A percentile compares a stretch with the other conserved stretches of the same genome.
Conservation (phyloP, 192 early-diverging fungal genomes). For the Gryganskiella cystojenkinii region DNA sequence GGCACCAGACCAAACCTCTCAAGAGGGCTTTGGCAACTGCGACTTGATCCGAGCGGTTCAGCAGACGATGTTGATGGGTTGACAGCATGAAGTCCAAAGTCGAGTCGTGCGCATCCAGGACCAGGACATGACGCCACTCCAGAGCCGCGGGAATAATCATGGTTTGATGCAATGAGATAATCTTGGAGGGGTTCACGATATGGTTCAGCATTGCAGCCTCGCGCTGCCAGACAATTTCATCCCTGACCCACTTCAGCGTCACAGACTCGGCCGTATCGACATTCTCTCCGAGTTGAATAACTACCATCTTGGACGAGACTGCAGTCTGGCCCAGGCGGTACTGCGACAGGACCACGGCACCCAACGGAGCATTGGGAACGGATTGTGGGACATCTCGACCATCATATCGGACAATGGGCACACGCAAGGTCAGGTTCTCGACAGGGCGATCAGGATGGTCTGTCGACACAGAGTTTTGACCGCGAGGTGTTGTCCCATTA, state of each 20-base stretch:
- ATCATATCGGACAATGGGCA: constrained; percentile 50
- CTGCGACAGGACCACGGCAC: constrained; percentile 50
- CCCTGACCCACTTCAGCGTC: constrained; percentile 51
- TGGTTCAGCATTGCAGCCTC: constrained; percentile 55
- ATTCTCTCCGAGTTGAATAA: constrained; percentile 50
- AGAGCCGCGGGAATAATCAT: constrained; percentile 53
- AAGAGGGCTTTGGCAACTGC: constrained; percentile 33
- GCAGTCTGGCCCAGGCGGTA: constrained; percentile 49
- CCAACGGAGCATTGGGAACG: constrained; percentile 28
- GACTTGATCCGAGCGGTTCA: constrained; percentile 26
- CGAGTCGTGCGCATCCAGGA: constrained; percentile 46
- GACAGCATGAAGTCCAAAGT: constrained; percentile 44
- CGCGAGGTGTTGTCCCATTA: constrained; percentile 29
- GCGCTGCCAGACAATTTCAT: constrained; percentile 53
- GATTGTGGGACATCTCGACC: constrained; percentile 49
- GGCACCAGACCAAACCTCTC: constrained; percentile 47
- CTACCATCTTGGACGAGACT: constrained; percentile 41
- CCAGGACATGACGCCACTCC: constrained; percentile 51
- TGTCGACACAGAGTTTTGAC: constrained; percentile 34
- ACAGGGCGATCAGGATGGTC: constrained; percentile 43
- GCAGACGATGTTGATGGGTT: constrained; percentile 13
- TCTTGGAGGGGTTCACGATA: constrained; percentile 50
- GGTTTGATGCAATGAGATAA: constrained; percentile 47
- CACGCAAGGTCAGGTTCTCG: constrained; percentile 44
- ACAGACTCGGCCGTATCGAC: constrained; percentile 49